Evolutionary conservation across 257 asterid species (phyloP), one percentile per base, ranked within the genome.

Genomic region (Petunia secreta): DNA sequence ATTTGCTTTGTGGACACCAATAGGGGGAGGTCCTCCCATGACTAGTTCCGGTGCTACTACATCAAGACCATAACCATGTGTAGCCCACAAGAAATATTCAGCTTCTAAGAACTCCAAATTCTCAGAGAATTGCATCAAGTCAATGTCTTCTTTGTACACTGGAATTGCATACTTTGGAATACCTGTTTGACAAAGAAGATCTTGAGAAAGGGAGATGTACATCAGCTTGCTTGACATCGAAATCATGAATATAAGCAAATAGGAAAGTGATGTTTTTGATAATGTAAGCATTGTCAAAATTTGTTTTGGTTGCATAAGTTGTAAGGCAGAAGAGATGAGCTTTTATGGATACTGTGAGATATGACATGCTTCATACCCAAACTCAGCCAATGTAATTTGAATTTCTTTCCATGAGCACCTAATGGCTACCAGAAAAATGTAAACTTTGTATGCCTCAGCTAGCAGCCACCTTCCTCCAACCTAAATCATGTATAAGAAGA

Each of bases 31-130:
- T 8, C 93, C 93, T 0, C 90, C 90, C 63, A 53, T 71, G 38
- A 75, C 84, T 10, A 90, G 63, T 81, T 77, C 77, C 1, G 94
- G 91, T 0, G 82, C 86, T 57, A 85, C 63, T 1, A 4, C 60
- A 16, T 90, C 91, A 52, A 88, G 90, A 38, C 94, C 94, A 44
- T 64, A 77, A 39, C 90, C 92, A 43, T 85, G 78, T 41, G 87
- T 71, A 68, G 88, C 82, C 81, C 86, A 71, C 41, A 86, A 53
- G 82, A 86, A 90, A 10, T 36, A 82, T 34, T 87, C 94, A 2
- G 90, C 87, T 79, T 88, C 92, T 63, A 88, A 80, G 80, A 81
- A 85, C 80, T 88, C 92, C 59, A 90, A 15, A 53, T 88, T 88
- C 66, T 44, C 75, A 3, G 92, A 60, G 75, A 90, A 88, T 65